Percentiles rank a stretch among this genome's conserved stretches.
Conservation (phyloP, 108 stramenopile genomes). For the Cyclostephanos tholiformis region DNA sequence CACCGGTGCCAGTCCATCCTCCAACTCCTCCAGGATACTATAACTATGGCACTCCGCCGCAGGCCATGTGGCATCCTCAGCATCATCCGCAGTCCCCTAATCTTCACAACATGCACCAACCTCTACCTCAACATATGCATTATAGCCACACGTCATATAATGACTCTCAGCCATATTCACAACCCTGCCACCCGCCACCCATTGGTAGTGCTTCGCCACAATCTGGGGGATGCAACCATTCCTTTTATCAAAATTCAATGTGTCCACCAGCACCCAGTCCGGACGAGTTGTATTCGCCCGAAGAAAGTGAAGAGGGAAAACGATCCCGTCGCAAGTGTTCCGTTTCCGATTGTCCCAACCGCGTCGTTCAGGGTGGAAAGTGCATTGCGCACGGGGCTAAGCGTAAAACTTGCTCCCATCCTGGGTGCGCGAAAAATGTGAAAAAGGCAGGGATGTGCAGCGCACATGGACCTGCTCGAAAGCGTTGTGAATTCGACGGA, state of each 20-base stretch:
- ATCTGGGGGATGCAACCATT: not conserved
- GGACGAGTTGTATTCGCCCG: constrained; percentile 1
- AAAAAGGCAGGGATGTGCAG: constrained; percentile 86
- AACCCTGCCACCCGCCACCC: not conserved
- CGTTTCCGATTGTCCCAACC: constrained; percentile 68
- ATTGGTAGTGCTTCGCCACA: not conserved
- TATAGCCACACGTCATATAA: constrained; percentile 8
- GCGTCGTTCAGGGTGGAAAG: constrained; percentile 88
- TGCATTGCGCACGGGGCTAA: constrained; percentile 88
- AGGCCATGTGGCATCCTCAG: constrained; percentile 13
- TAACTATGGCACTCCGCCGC: constrained; percentile 19
- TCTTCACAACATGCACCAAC: constrained; percentile 8
- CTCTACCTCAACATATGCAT: constrained; percentile 5
- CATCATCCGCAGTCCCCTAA: constrained; percentile 6
- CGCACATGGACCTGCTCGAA: constrained; percentile 86
- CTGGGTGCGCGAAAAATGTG: constrained; percentile 85
- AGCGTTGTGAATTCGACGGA: constrained; percentile 69
- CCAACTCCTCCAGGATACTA: constrained; percentile 18
- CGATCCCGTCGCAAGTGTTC: constrained; percentile 86
- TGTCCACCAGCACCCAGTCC: not conserved
- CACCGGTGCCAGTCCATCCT: constrained; percentile 6
- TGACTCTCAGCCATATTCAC: constrained; percentile 7
- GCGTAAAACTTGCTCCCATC: constrained; percentile 80
- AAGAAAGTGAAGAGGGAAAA: constrained; percentile 47
- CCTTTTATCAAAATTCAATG: not conserved